Percentiles rank a stretch among this genome's conserved stretches.
Evolutionary conservation across 2,329 filamentous ascomycete species (phyloP).

Genomic region (Chrysoporthe austroafricana): DNA sequence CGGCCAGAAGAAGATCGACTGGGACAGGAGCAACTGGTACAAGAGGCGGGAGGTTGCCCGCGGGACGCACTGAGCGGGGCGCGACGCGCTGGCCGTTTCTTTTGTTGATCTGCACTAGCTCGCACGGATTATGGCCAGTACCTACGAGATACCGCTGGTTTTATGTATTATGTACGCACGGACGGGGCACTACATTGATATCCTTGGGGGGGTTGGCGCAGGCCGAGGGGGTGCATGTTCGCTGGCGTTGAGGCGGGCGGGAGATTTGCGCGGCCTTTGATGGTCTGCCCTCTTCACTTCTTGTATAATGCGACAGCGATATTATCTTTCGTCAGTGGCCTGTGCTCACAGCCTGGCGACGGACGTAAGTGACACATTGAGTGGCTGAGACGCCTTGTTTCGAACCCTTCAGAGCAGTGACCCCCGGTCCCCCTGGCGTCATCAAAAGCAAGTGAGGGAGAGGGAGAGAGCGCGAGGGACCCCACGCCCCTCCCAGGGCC

Average conservation of each 20-base stretch:
- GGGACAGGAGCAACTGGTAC: constrained; percentile 14
- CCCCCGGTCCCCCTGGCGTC: too few relatives aligned
- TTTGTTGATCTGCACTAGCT: not conserved
- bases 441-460: too few relatives aligned
- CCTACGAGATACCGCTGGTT: not conserved
- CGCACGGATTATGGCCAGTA: not conserved
- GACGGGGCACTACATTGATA: not conserved
- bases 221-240: not conserved
- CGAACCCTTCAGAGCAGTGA: too few relatives aligned
- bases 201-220: not conserved
- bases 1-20: constrained; percentile 22
- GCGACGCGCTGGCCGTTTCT: not conserved
- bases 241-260: not conserved
- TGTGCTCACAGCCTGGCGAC: not conserved
- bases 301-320: not conserved
- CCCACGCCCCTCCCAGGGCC: too few relatives aligned
- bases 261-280: not conserved
- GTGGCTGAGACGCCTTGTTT: too few relatives aligned
- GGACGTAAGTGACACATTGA: not conserved
- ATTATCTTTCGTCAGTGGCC: not conserved
- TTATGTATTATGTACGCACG: not conserved
- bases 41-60: not conserved
- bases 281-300: not conserved
- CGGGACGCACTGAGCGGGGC: constrained; percentile 14
- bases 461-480: too few relatives aligned